Evolutionary conservation across 768 basidiomycete species (phyloP).

Genomic region (Amanita molliuscula): DNA sequence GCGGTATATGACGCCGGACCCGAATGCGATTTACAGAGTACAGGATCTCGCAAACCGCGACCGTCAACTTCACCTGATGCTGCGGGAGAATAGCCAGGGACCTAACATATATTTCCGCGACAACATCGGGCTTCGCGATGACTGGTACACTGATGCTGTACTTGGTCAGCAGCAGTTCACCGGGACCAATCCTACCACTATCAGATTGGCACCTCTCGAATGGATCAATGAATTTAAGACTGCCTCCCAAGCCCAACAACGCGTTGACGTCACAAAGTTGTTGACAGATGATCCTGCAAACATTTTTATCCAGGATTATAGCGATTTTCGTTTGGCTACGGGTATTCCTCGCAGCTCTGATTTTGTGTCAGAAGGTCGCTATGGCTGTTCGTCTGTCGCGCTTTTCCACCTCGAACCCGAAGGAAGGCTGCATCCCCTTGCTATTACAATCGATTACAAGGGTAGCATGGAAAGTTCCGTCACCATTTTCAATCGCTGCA

Average conservation of each 20-base stretch:
- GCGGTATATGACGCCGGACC: neutral
- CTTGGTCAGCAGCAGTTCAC: conserved; percentile 21
- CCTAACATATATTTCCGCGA: conserved; percentile 14
- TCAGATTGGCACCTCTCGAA: conserved; percentile 12
- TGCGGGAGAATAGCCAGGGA: neutral
- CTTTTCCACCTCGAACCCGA: conserved; percentile 17
- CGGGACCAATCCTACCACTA: conserved; percentile 18
- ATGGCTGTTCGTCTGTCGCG: conserved; percentile 17
- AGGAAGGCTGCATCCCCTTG: conserved; percentile 19
- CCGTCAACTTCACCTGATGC: neutral
- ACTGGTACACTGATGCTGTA: conserved; percentile 21
- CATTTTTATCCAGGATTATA: neutral
- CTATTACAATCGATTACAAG: conserved; percentile 19
- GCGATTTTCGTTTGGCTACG: neutral
- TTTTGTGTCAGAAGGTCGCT: conserved; percentile 12
- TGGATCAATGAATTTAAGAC: conserved; percentile 13
- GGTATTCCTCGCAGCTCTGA: conserved; percentile 8
- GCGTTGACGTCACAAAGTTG: neutral
- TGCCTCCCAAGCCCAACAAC: neutral
- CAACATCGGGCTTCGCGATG: conserved; percentile 18
- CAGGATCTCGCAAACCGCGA: neutral
- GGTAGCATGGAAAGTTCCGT: conserved; percentile 17
- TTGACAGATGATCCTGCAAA: neutral
- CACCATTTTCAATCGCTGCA: conserved; percentile 19
- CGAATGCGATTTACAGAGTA: neutral